phyloP scores from a whole-genome alignment of 169 alveolate species.

The Plasmodium relictum region DNA sequence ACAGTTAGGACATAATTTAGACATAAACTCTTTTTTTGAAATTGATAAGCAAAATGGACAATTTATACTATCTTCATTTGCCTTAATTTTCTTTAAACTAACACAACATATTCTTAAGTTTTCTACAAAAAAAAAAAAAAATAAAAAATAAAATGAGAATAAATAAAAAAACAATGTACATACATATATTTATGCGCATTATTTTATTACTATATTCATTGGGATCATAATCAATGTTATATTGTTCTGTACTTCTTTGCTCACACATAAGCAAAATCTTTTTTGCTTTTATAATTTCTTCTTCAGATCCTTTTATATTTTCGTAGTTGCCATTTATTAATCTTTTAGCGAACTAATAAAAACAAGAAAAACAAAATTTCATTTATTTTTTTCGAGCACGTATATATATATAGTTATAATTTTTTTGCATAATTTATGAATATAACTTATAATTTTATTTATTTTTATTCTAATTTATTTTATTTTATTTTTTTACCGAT shows the following conservation, averaged over 20 bases:
- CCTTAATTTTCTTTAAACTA: constrained; percentile 51
- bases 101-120: constrained; percentile 52
- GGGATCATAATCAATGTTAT: constrained; percentile 80
- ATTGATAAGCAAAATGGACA: constrained; percentile 75
- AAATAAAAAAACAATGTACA: neutral
- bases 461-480: too few species aligned
- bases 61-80: constrained; percentile 37
- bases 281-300: constrained; percentile 79
- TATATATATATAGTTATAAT: neutral
- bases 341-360: constrained; percentile 66
- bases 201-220: constrained; percentile 74
- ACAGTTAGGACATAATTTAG: constrained; percentile 60
- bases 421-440: neutral
- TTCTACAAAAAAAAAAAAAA: constrained; percentile 11
- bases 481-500: constrained; percentile 29
- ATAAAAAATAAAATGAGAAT: neutral
- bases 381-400: neutral
- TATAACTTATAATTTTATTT: neutral
- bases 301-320: constrained; percentile 73
- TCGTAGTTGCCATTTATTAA: constrained; percentile 72
- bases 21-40: constrained; percentile 36
- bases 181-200: neutral
- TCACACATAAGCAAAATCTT: constrained; percentile 81
- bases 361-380: neutral
- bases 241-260: constrained; percentile 82